phyloP scores from a whole-genome alignment of 441 rosid genomes.

The Adansonia gregorii region DNA sequence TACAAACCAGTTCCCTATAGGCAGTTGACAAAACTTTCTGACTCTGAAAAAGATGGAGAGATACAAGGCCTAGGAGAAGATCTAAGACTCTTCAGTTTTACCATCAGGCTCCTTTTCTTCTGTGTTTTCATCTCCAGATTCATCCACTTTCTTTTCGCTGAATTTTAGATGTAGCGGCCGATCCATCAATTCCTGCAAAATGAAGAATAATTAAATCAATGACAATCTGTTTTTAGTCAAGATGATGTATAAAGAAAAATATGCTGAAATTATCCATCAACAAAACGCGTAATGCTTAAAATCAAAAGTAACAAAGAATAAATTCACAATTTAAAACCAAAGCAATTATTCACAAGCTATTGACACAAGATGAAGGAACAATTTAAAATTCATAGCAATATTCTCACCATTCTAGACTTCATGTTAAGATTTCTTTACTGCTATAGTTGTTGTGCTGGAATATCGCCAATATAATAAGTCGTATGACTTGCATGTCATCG shows the following conservation, averaged over 20 bases:
- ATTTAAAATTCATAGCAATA: no score
- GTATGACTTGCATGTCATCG: no score
- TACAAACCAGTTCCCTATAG: background rate
- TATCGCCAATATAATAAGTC: no score
- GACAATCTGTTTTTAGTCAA: background rate
- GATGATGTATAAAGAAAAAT: background rate
- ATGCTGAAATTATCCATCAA: background rate
- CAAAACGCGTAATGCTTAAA: background rate
- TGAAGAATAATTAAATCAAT: slow-evolving; percentile 8
- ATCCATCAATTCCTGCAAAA: slow-evolving; percentile 78
- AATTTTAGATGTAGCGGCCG: slow-evolving; percentile 69
- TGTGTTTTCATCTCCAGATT: slow-evolving; percentile 45
- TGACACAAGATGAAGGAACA: background rate
- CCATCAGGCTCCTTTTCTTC: slow-evolving; percentile 43
- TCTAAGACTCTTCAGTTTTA: slow-evolving; percentile 33
- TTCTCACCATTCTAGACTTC: no score
- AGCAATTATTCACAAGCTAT: background rate
- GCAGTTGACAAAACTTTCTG: background rate
- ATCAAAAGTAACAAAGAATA: background rate
- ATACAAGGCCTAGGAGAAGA: background rate
- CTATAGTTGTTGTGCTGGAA: no score
- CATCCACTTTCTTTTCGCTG: slow-evolving; percentile 49
- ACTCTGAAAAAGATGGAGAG: background rate
- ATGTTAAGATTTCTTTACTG: no score
- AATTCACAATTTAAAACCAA: background rate